phyloP scores from a whole-genome alignment of 1,284 basidiomycete genomes.

The Rhodotorula sp. region DNA sequence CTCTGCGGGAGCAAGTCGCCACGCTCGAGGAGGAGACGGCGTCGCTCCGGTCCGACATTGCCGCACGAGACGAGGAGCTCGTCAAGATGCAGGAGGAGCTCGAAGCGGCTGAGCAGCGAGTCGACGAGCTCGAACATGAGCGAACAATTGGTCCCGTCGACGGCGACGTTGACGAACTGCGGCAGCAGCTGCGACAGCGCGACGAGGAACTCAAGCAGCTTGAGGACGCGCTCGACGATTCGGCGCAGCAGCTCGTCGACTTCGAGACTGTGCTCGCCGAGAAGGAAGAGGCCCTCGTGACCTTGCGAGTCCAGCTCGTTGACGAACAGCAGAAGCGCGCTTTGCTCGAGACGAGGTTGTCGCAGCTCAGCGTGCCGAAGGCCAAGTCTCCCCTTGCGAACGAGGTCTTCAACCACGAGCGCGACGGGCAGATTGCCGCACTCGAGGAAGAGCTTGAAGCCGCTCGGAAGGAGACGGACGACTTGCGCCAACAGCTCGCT shows the following conservation, averaged over 20 bases:
- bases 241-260: constrained; percentile 39
- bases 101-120: constrained; percentile 48
- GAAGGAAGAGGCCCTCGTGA: constrained; percentile 35
- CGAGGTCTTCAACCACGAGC: constrained; percentile 54
- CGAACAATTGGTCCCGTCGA: constrained; percentile 55
- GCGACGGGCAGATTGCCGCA: constrained; percentile 48
- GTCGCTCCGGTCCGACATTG: constrained; percentile 46
- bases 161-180: constrained; percentile 59
- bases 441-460: constrained; percentile 75
- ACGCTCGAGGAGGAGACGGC: constrained; percentile 38
- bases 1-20: constrained; percentile 12
- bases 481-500: constrained; percentile 65
- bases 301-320: constrained; percentile 27
- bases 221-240: constrained; percentile 51
- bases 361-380: constrained; percentile 38
- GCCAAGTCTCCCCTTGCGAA: constrained; percentile 50
- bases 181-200: constrained; percentile 55
- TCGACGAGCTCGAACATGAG: constrained; percentile 55
- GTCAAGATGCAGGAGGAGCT: constrained; percentile 43
- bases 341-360: constrained; percentile 30
- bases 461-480: constrained; percentile 75
- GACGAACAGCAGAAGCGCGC: constrained; percentile 30
- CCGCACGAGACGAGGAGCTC: constrained; percentile 53
- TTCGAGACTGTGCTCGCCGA: constrained; percentile 16
- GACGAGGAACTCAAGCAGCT: constrained; percentile 58